Percentiles rank a stretch among this genome's conserved stretches.
phyloP scores from a whole-genome alignment of 352 stramenopile species.

The Phytophthora lateralis region DNA sequence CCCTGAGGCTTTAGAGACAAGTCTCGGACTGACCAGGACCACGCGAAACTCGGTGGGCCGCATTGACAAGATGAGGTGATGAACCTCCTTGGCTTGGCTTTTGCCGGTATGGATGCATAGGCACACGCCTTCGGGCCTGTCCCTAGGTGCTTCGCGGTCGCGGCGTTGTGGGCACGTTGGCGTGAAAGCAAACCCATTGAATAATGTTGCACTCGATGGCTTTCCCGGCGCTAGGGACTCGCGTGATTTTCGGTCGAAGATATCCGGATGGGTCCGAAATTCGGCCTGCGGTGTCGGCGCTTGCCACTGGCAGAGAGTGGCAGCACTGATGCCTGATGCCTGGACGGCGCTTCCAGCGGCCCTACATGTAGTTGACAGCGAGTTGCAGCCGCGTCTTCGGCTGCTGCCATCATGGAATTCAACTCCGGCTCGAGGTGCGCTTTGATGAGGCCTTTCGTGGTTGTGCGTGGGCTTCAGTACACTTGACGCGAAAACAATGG shows the following conservation, averaged over 20 bases:
- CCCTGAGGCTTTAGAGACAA: conserved; percentile 10
- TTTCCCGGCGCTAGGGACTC: conserved; percentile 1
- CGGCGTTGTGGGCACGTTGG: conserved; percentile 5
- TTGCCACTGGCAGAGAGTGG: not conserved
- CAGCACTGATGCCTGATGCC: too few species aligned
- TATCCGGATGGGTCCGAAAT: not conserved
- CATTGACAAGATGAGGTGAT: conserved; percentile 23
- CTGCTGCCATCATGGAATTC: not conserved
- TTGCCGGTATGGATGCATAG: conserved; percentile 22
- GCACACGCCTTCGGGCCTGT: conserved; percentile 15
- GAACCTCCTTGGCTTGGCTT: conserved; percentile 22
- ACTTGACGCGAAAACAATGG: conserved; percentile 14
- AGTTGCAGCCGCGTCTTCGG: conserved; percentile 13
- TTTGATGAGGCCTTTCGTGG: conserved; percentile 4
- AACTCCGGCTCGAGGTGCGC: conserved; percentile 1
- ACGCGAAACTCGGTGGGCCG: conserved; percentile 7
- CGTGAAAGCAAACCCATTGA: conserved; percentile 4
- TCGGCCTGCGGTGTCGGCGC: too few species aligned
- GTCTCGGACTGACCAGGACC: conserved; percentile 16
- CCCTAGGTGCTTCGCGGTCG: conserved; percentile 13
- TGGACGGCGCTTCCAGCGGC: too few species aligned
- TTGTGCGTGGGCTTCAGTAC: not conserved
- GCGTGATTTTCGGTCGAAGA: not conserved
- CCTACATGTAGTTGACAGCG: not conserved
- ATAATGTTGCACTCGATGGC: conserved; percentile 3